Percentiles rank a stretch among this genome's conserved stretches.
Evolutionary conservation across 2,329 filamentous ascomycete species (phyloP).

Genomic region (Fusarium sp.): DNA sequence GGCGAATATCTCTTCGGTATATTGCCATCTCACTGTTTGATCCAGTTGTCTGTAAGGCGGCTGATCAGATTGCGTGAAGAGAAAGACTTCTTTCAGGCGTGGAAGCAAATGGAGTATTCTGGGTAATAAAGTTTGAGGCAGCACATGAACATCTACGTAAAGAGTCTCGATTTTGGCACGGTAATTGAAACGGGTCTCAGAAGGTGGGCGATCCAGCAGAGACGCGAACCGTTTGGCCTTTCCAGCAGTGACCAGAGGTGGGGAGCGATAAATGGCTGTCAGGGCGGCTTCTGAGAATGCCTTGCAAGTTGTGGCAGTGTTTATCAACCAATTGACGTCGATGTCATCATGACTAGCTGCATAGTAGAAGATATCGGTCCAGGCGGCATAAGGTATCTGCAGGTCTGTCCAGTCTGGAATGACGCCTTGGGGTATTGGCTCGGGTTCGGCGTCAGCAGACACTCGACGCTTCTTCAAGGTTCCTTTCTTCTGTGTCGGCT

Average conservation of each 20-base stretch:
- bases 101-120: conserved; percentile 73
- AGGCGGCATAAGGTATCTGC: conserved; percentile 73
- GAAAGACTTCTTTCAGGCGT: conserved; percentile 74
- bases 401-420: conserved; percentile 68
- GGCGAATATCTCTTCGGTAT: conserved; percentile 73
- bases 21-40: conserved; percentile 73
- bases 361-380: conserved; percentile 76
- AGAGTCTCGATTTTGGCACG: conserved; percentile 76
- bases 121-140: conserved; percentile 56
- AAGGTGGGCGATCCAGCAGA: conserved; percentile 66
- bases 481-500: conserved; percentile 8
- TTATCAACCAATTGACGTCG: conserved; percentile 72
- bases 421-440: conserved; percentile 23
- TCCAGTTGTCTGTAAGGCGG: conserved; percentile 72
- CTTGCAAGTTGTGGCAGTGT: conserved; percentile 71
- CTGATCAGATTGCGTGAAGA: conserved; percentile 77
- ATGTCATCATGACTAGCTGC: conserved; percentile 66
- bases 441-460: conserved; percentile 10
- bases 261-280: conserved; percentile 76
- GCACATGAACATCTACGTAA: conserved; percentile 76
- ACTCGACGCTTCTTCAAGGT: conserved; percentile 40
- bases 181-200: conserved; percentile 70
- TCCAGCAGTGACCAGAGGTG: conserved; percentile 66
- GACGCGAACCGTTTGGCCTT: conserved; percentile 60
- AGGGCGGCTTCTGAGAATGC: conserved; percentile 78